Percentiles rank a stretch among this genome's conserved stretches.
These are phyloP conservation scores for Trichoderma hamatum DNA, from an alignment of 2,329 filamentous ascomycete genomes.

Conservation along the genomic window DNA sequence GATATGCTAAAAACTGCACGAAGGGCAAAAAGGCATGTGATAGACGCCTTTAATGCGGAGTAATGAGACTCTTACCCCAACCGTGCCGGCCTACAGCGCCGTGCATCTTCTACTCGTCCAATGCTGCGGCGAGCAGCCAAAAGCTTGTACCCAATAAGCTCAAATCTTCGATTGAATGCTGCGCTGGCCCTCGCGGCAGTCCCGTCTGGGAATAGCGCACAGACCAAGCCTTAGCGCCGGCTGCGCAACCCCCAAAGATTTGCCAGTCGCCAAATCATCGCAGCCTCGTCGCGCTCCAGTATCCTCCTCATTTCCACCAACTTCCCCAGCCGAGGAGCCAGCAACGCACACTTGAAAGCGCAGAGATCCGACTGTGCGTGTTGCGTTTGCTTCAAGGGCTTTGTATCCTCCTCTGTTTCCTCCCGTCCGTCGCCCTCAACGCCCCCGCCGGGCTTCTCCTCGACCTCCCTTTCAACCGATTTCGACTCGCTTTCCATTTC, in stretches of 20 bases:
- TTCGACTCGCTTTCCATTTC: background rate
- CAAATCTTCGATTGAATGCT: background rate
- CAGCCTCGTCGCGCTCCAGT: constrained; percentile 27
- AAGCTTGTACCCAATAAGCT: constrained; percentile 6
- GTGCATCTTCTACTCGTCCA: constrained; percentile 5
- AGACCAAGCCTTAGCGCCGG: constrained; percentile 19
- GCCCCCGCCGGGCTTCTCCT: background rate
- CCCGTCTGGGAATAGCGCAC: constrained; percentile 10
- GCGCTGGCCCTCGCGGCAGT: background rate
- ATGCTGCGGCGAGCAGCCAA: background rate
- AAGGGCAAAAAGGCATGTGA: constrained; percentile 4
- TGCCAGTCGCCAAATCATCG: constrained; percentile 23
- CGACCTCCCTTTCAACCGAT: background rate
- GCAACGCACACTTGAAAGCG: constrained; percentile 27
- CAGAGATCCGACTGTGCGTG: constrained; percentile 19
- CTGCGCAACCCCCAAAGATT: constrained; percentile 18
- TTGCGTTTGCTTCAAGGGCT: constrained; percentile 24
- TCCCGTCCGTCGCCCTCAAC: background rate
- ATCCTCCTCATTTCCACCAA: constrained; percentile 4
- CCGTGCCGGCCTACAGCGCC: background rate
- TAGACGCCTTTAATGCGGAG: constrained; percentile 16
- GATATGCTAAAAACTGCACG: background rate
- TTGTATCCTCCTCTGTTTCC: background rate
- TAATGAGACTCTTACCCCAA: constrained; percentile 13
- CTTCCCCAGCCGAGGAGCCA: constrained; percentile 17